A percentile compares a stretch with the other conserved stretches of the same genome.
Conservation (phyloP, 148 eudicot species). For the Vaccinium myrtillus region DNA sequence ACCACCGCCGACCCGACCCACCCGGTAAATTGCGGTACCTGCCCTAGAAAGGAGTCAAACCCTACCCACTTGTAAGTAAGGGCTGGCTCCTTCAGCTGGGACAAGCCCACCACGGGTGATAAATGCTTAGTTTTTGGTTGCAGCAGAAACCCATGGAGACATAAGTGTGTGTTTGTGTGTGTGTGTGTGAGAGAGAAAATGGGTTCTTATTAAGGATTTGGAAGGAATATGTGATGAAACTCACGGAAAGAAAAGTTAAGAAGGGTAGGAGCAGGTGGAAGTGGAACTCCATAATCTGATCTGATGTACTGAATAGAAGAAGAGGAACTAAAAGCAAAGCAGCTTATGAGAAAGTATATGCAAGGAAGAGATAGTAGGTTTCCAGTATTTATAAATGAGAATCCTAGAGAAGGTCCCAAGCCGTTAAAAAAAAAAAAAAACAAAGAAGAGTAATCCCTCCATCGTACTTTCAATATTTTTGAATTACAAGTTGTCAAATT, state of each 20-base stretch:
- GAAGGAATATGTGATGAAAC: neutral
- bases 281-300: constrained; percentile 15
- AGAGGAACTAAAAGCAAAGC: neutral
- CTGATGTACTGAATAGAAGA: neutral
- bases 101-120: no score
- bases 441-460: no score
- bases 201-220: neutral
- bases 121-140: no score
- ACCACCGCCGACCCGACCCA: no score
- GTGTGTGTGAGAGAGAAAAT: neutral
- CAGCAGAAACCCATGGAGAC: neutral
- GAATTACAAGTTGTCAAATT: no score
- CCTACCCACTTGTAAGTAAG: no score
- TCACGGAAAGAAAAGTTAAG: constrained; percentile 24
- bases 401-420: neutral
- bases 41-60: no score
- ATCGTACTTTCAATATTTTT: no score
- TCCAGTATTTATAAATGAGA: constrained; percentile 11
- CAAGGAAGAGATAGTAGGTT: constrained; percentile 14
- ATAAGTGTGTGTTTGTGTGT: neutral
- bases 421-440: no score
- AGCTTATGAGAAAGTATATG: neutral
- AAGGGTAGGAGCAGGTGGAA: constrained; percentile 15
- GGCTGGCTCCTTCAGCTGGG: no score
- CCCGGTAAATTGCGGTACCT: no score